Base-by-base conservation (phyloP, 2,329 filamentous ascomycete genomes). In the Ophiostoma pallidulum region DNA sequence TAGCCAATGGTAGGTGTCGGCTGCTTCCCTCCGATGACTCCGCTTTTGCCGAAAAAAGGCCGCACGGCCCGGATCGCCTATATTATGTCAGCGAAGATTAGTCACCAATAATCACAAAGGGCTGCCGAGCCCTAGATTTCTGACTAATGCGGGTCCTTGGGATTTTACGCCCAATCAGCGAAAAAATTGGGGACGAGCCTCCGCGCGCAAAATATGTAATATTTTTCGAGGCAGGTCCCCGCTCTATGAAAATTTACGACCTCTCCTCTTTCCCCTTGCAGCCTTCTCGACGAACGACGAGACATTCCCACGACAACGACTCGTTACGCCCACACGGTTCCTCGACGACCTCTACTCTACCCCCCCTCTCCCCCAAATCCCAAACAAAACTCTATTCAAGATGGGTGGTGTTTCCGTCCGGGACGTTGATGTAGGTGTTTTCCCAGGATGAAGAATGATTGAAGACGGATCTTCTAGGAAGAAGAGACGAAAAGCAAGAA, bases 341-440 rank as follows among this genome's bases (percentile, higher is more conserved):
- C 20, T 33, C 29, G 36, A 19, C 20, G 35, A 33, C 32, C 37
- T 29, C 28, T 29, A 43, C 39, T 41, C 45, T 41, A 39, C 37
- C 41, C 31, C 29, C 35, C 39, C 14, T 45, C n/a, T 35, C 28
- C 12, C 37, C 18, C 28, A 42, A 35, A 46, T n/a, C 26, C 41
- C 31, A 39, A 52, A 53, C 40, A n/a, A 41, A 44, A 51, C 54
- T 51, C 49, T 47, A 47, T 49, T n/a, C 53, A 88, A 76, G 69
- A 90, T 90, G 86, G 72, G 74, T 67, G 78, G 83, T 71, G 86
- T 87, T 69, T 79, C 75, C 63, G 86, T 91, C 73, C 84, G 85
- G 74, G 86, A 90, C 75, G 85, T 90, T 69, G 83, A 86, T 78
- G 82, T 86, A 81, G 72, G 80, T 80, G 61, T 58, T 59, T 51